These are phyloP conservation scores for Melastoma malabathricum DNA, from an alignment of 345 rosid species.

Conservation along the genomic window DNA sequence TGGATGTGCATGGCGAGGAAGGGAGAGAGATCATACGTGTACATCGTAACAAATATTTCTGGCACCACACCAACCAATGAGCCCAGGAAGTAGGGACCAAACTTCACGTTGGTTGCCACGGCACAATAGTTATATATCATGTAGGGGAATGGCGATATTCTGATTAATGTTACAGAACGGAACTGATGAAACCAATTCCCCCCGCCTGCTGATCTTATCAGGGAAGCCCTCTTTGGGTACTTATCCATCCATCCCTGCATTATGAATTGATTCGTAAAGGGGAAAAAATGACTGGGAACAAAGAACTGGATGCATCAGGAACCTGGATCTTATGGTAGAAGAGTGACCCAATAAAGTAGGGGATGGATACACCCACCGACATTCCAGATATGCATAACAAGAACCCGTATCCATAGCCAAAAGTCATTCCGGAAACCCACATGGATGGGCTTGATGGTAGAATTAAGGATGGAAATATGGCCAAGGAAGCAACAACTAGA, in stretches of 20 bases:
- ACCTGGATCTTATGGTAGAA: slow-evolving; percentile 86
- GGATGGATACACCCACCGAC: slow-evolving; percentile 75
- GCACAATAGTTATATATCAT: slow-evolving; percentile 87
- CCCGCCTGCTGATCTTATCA: slow-evolving; percentile 80
- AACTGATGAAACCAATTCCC: slow-evolving; percentile 96
- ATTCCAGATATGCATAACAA: slow-evolving; percentile 55
- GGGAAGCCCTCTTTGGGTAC: slow-evolving; percentile 82
- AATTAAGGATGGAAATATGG: slow-evolving; percentile 71
- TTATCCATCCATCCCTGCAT: slow-evolving; percentile 77
- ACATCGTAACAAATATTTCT: slow-evolving; percentile 74
- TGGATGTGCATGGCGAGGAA: too few species aligned
- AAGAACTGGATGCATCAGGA: neutral
- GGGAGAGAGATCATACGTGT: slow-evolving; percentile 46
- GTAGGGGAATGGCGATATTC: slow-evolving; percentile 97
- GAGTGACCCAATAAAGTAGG: slow-evolving; percentile 70
- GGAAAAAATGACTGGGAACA: neutral
- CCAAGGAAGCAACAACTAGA: slow-evolving; percentile 69
- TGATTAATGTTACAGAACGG: slow-evolving; percentile 71
- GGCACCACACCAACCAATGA: slow-evolving; percentile 86
- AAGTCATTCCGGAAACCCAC: slow-evolving; percentile 98
- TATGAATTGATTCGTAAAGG: neutral
- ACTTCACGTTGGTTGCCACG: slow-evolving; percentile 74
- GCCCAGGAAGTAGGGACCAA: slow-evolving; percentile 79
- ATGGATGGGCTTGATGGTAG: slow-evolving; percentile 92
- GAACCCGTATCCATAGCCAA: slow-evolving; percentile 92